A percentile compares a stretch with the other conserved stretches of the same genome.
phyloP scores from a whole-genome alignment of 805 yeast genomes.

The Wickerhamiella lipophila region DNA sequence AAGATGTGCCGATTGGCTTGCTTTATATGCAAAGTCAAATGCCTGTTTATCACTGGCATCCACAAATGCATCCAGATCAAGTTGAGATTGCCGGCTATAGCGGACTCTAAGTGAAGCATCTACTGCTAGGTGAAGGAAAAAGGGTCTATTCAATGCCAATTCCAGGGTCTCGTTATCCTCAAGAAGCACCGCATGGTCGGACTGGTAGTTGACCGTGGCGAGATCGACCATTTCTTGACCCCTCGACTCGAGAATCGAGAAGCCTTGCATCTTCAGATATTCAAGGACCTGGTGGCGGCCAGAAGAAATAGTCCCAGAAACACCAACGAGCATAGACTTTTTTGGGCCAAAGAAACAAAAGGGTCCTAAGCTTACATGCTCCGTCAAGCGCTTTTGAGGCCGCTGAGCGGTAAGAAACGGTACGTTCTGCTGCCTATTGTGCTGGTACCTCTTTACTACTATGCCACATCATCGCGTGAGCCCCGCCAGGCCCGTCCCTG shows the following conservation, averaged over 20 bases:
- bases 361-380: constrained; percentile 7
- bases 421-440: constrained; percentile 1
- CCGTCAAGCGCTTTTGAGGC: neutral
- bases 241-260: constrained; percentile 27
- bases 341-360: neutral
- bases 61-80: constrained; percentile 31
- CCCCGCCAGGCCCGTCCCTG: constrained; percentile 56
- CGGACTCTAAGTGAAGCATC: constrained; percentile 58
- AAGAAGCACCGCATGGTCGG: constrained; percentile 46
- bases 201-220: constrained; percentile 56
- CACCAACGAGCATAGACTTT: constrained; percentile 53
- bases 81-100: constrained; percentile 18
- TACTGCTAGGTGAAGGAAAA: constrained; percentile 63
- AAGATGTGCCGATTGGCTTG: constrained; percentile 35
- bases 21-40: constrained; percentile 24
- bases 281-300: constrained; percentile 55
- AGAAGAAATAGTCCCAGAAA: constrained; percentile 55
- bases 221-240: constrained; percentile 40
- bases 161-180: constrained; percentile 34
- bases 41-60: constrained; percentile 26
- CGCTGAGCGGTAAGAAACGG: neutral
- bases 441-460: constrained; percentile 1
- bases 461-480: neutral
- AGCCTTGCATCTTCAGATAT: constrained; percentile 45
- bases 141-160: constrained; percentile 55